Evolutionary conservation across 2,329 filamentous ascomycete genomes (phyloP), one percentile per base, ranked within the genome.

Genomic region (Trichoderma cornu-damae): DNA sequence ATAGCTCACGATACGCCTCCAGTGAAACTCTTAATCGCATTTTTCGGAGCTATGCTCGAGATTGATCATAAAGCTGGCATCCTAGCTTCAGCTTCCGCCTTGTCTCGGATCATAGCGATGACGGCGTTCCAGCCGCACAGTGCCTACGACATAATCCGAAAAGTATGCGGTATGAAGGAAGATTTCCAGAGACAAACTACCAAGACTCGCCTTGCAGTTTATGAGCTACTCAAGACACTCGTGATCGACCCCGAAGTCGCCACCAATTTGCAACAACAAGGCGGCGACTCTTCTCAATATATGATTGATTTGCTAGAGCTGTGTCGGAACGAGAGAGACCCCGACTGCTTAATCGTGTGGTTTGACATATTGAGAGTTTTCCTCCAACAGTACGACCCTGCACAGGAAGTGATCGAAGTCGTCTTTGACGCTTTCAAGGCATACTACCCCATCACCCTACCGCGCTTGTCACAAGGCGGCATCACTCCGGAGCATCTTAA

Each of bases 51-150:
- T 58, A 80, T 84, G 73, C 84, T 83, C 61, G 78, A 78, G 2
- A 77, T 80, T 53, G 81, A 84, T 61, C 80, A 83, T 68, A 80
- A 80, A 64, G 80, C 79, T n/a, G 81, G 81, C 38, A 77, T 84
- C 56, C 69, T 79, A 42, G 75, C 81, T 1, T 80, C 81, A 2
- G 73, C 79, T 3, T 78, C 75, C 43, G 80, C 81, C 1, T 67
- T 84, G n/a, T 72, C 73, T 1, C 72, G 75, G 26, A 76, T 84
- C 47, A 72, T 71, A 40, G 63, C 65, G 47, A 82, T 81, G 76
- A 77, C 75, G 50, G 69, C 71, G 11, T 84, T 84, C 67, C 76
- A 78, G 37, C 73, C 78, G 1, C 66, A 72, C 11, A 75, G 75
- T 60, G 80, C 73, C 18, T 66, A 74, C 57, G 71, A 77, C 50